A percentile compares a stretch with the other conserved stretches of the same genome.
These are phyloP conservation scores for Blastobotrys persicus DNA, from an alignment of 1,139 yeast species.

Conservation along the genomic window DNA sequence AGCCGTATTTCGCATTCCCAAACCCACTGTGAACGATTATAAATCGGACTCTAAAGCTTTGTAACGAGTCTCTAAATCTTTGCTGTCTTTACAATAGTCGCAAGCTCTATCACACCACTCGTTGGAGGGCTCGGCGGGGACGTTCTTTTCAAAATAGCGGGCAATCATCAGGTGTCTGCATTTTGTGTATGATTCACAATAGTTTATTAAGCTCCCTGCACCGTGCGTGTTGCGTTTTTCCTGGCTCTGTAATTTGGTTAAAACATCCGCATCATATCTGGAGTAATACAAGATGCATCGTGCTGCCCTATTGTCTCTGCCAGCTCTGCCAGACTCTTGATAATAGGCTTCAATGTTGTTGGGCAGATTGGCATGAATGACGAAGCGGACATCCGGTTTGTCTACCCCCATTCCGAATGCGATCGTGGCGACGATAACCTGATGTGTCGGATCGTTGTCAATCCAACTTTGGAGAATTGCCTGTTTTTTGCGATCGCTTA, in stretches of 20 bases:
- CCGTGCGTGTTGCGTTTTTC: too few species aligned
- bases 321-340: conserved; percentile 98
- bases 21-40: too few species aligned
- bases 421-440: conserved; percentile 90
- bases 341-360: conserved; percentile 92
- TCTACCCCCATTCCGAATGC: conserved; percentile 99
- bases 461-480: conserved; percentile 77
- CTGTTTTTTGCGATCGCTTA: conserved; percentile 72
- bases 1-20: too few species aligned
- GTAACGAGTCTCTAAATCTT: conserved; percentile 14
- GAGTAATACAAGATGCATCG: conserved; percentile 80
- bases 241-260: conserved; percentile 3
- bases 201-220: conserved; percentile 62
- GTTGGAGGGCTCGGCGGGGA: conserved; percentile 19
- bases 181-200: conserved; percentile 75
- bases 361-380: conserved; percentile 82
- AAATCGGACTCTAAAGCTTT: not conserved
- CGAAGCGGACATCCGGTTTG: conserved; percentile 90
- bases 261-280: conserved; percentile 52
- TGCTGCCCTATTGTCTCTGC: conserved; percentile 83
- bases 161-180: conserved; percentile 79
- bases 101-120: conserved; percentile 36
- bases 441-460: conserved; percentile 51
- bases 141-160: conserved; percentile 70
- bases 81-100: conserved; percentile 34